Conservation (phyloP, 257 asterid genomes). For the Jacaranda mimosifolia region DNA sequence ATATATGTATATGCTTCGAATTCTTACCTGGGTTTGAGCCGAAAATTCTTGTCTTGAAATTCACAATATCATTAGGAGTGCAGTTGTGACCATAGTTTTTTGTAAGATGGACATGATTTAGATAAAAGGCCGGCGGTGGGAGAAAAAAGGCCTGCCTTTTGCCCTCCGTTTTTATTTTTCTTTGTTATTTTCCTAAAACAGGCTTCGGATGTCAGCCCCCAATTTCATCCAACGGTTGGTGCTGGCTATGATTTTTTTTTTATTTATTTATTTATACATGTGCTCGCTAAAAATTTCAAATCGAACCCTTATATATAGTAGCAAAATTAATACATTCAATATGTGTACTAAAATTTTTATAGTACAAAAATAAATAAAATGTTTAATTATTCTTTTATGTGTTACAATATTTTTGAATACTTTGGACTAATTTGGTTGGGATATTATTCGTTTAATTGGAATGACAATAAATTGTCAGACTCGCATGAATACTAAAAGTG, state of each 20-base stretch:
- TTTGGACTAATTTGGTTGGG: too few relatives aligned
- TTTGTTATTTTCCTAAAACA: background rate
- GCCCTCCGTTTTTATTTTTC: slow-evolving; percentile 30
- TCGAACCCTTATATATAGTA: too few relatives aligned
- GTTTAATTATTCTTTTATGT: too few relatives aligned
- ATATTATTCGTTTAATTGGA: too few relatives aligned
- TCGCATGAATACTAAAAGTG: too few relatives aligned
- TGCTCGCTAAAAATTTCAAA: too few relatives aligned
- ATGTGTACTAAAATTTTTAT: too few relatives aligned
- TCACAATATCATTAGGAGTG: slow-evolving; percentile 35
- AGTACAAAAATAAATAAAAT: too few relatives aligned
- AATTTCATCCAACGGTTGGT: background rate
- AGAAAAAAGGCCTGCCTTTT: slow-evolving; percentile 46
- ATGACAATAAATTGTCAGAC: too few relatives aligned
- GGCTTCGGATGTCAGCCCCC: background rate
- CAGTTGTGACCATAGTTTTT: background rate
- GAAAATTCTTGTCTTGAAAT: slow-evolving; percentile 44
- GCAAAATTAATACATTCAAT: too few relatives aligned
- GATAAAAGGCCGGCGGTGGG: slow-evolving; percentile 37
- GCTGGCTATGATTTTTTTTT: background rate
- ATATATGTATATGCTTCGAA: background rate
- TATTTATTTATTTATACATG: too few relatives aligned
- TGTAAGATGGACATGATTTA: background rate
- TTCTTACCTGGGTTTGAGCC: slow-evolving; percentile 58
- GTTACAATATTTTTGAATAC: too few relatives aligned